Conservation (phyloP, 1,139 yeast genomes). For the Kurtzmaniella natalensis region DNA sequence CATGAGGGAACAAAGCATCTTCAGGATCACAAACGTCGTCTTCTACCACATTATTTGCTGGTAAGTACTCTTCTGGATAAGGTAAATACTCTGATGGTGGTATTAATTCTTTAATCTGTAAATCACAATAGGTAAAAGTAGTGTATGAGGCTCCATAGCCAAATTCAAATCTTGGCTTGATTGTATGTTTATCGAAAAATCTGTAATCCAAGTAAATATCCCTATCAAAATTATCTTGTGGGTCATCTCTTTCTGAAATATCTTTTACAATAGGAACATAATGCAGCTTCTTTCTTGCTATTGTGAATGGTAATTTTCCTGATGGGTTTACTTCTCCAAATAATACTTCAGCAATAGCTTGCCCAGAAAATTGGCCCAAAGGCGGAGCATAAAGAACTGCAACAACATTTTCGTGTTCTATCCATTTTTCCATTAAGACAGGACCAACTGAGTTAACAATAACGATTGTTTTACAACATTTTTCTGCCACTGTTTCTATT, state of each 20-base stretch:
- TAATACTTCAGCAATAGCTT: conserved; percentile 37
- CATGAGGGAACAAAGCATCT: conserved; percentile 53
- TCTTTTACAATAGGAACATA: conserved; percentile 47
- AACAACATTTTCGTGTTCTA: conserved; percentile 53
- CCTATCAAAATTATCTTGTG: conserved; percentile 47
- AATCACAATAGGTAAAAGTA: conserved; percentile 36
- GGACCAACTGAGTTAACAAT: conserved; percentile 59
- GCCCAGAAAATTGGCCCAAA: conserved; percentile 50
- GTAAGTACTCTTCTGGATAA: conserved; percentile 44
- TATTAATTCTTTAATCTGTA: conserved; percentile 36
- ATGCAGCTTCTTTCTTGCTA: conserved; percentile 52
- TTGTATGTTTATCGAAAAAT: conserved; percentile 52
- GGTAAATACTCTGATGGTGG: conserved; percentile 49
- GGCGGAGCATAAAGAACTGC: conserved; percentile 56
- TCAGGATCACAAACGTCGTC: conserved; percentile 54
- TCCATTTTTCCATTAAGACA: conserved; percentile 55
- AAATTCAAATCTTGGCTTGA: conserved; percentile 56
- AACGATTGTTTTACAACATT: conserved; percentile 52
- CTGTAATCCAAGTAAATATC: conserved; percentile 53
- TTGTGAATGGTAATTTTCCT: conserved; percentile 60
- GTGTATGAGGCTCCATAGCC: conserved; percentile 62
- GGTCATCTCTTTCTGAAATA: conserved; percentile 33
- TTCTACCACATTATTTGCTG: conserved; percentile 33
- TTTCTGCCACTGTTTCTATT: conserved; percentile 43
- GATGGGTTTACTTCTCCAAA: conserved; percentile 62